Percentiles rank a stretch among this genome's conserved stretches.
Conservation (phyloP, 2,329 filamentous ascomycete species). For the Fusarium papillatum region DNA sequence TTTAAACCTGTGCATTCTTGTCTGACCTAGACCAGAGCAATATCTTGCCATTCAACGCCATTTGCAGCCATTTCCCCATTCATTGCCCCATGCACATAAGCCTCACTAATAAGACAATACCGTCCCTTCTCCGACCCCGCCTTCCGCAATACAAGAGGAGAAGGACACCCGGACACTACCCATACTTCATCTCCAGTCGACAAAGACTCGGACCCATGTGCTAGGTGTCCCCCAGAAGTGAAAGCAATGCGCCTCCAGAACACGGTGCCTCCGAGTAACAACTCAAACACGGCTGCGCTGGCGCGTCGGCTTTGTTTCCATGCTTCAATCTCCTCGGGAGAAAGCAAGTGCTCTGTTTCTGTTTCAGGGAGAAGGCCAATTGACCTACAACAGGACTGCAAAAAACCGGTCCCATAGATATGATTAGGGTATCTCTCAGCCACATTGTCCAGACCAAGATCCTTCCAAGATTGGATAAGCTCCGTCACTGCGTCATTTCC, state of each 20-base stretch:
- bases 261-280: background rate
- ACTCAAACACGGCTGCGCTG: background rate
- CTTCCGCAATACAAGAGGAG: background rate
- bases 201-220: background rate
- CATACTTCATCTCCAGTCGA: background rate
- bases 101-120: background rate
- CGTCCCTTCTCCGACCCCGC: background rate
- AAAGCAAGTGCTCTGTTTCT: background rate
- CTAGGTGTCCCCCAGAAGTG: background rate
- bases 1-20: background rate
- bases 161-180: background rate
- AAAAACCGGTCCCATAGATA: background rate
- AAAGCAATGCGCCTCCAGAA: background rate
- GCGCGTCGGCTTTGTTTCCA: background rate
- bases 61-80: background rate
- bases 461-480: background rate
- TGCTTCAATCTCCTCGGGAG: background rate
- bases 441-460: background rate
- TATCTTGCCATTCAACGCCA: background rate
- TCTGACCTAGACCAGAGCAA: background rate
- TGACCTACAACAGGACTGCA: background rate
- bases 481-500: background rate
- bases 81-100: background rate
- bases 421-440: background rate
- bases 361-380: background rate